Conservation (phyloP, 805 yeast genomes). For the Cyberlindnera meyerae region DNA sequence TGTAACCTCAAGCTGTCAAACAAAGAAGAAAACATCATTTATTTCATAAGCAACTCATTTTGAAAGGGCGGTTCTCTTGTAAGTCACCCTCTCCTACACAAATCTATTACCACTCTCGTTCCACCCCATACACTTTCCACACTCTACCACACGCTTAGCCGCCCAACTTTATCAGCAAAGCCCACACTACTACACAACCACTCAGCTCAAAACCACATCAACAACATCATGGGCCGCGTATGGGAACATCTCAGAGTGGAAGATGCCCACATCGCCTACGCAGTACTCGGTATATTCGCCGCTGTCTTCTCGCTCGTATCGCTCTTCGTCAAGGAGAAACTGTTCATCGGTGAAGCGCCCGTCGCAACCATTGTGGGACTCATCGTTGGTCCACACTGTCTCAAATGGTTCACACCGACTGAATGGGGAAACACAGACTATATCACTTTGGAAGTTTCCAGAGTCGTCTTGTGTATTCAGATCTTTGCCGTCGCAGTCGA, state of each 20-base stretch:
- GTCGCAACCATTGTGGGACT: slow-evolving; percentile 83
- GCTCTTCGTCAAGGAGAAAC: slow-evolving; percentile 72
- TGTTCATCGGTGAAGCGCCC: slow-evolving; percentile 88
- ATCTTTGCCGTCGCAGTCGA: slow-evolving; percentile 94
- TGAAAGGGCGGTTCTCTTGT: too few species aligned
- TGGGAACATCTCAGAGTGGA: slow-evolving; percentile 18
- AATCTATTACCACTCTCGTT: too few species aligned
- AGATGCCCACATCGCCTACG: slow-evolving; percentile 76
- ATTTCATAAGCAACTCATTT: too few species aligned
- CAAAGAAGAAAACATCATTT: too few species aligned
- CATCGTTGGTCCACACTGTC: slow-evolving; percentile 80
- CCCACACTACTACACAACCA: neutral
- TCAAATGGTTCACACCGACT: slow-evolving; percentile 77
- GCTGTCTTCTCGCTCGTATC: slow-evolving; percentile 78
- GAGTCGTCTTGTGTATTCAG: slow-evolving; percentile 80
- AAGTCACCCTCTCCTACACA: too few species aligned
- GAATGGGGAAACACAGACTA: slow-evolving; percentile 83
- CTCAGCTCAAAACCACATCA: neutral
- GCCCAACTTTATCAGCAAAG: neutral
- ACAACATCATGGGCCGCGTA: slow-evolving; percentile 1
- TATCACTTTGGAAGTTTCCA: slow-evolving; percentile 76
- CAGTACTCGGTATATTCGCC: slow-evolving; percentile 78
- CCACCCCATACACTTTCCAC: too few species aligned
- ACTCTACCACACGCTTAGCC: neutral
- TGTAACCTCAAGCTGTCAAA: too few species aligned